These are phyloP conservation scores for Trypanosoma vivax DNA, from an alignment of 208 protist species.

Conservation along the genomic window DNA sequence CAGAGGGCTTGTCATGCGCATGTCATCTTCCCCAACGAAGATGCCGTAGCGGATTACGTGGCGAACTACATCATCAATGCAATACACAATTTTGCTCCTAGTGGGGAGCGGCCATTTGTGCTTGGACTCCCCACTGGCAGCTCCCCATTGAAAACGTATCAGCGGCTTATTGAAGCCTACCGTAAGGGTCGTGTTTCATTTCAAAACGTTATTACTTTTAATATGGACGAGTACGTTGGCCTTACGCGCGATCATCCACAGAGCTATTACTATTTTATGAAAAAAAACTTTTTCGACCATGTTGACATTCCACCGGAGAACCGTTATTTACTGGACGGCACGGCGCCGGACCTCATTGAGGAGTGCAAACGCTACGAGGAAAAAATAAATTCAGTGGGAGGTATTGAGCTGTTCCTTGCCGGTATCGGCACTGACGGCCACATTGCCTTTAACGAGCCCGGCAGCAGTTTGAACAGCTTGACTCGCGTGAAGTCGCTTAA, in stretches of 20 bases:
- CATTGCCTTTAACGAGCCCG: constrained; percentile 95
- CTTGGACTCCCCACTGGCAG: constrained; percentile 91
- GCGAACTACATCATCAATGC: constrained; percentile 81
- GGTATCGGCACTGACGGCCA: constrained; percentile 93
- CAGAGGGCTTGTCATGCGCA: constrained; percentile 60
- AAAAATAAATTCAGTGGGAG: constrained; percentile 83
- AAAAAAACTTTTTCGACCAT: constrained; percentile 92
- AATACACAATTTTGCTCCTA: constrained; percentile 83
- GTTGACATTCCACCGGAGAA: constrained; percentile 90
- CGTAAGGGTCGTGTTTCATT: constrained; percentile 86
- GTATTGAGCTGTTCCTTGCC: constrained; percentile 93
- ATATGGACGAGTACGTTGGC: constrained; percentile 96
- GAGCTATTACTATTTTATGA: constrained; percentile 95
- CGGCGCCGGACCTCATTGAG: constrained; percentile 70
- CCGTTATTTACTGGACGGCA: constrained; percentile 92
- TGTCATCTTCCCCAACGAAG: constrained; percentile 78
- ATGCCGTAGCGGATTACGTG: constrained; percentile 66
- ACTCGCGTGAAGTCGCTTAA: constrained; percentile 93
- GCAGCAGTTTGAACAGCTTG: constrained; percentile 75
- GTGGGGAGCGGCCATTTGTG: constrained; percentile 81
- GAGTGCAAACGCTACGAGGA: constrained; percentile 92
- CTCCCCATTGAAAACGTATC: constrained; percentile 86
- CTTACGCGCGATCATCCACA: constrained; percentile 87
- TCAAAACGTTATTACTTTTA: constrained; percentile 92
- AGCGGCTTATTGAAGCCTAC: constrained; percentile 81